A percentile compares a stretch with the other conserved stretches of the same genome.
phyloP scores from a whole-genome alignment of 495 filamentous ascomycete species.

The Bombardia bombarda region DNA sequence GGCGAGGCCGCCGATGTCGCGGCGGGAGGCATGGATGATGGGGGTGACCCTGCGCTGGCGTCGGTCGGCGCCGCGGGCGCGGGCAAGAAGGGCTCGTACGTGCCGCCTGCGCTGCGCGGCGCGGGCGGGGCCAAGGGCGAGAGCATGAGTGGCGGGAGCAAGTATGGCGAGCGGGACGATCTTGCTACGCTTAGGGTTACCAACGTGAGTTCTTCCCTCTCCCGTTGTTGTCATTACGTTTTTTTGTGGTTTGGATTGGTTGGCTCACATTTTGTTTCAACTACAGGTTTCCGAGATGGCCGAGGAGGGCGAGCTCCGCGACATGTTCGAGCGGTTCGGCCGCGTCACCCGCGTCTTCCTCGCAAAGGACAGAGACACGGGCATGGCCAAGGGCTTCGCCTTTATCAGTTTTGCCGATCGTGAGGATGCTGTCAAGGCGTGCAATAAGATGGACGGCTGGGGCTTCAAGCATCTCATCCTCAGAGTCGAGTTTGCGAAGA shows the following conservation, averaged over 20 bases:
- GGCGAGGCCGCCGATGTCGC: conserved; percentile 47
- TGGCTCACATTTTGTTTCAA: conserved; percentile 2
- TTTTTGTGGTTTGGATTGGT: conserved; percentile 8
- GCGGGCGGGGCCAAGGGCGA: conserved; percentile 59
- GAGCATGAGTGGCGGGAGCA: conserved; percentile 84
- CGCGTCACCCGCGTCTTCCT: conserved; percentile 95
- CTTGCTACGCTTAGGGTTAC: conserved; percentile 92
- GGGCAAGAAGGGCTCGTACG: conserved; percentile 71
- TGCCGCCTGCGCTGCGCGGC: conserved; percentile 84
- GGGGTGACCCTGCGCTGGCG: conserved; percentile 22
- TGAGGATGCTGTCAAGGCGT: conserved; percentile 79
- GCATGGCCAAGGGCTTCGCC: conserved; percentile 91
- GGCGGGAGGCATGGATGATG: conserved; percentile 46
- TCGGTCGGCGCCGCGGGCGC: conserved; percentile 49
- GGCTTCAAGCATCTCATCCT: conserved; percentile 87
- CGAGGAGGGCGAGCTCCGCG: conserved; percentile 86
- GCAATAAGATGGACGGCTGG: conserved; percentile 96
- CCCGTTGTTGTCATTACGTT: too few relatives aligned
- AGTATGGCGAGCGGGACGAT: conserved; percentile 89
- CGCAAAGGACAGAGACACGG: conserved; percentile 93
- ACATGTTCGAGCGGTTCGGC: conserved; percentile 96
- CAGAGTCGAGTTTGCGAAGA: conserved; percentile 87
- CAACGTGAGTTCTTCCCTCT: conserved; percentile 59
- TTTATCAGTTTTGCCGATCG: conserved; percentile 95
- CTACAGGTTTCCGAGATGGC: conserved; percentile 87